Percentiles rank a stretch among this genome's conserved stretches.
Conservation (phyloP, 108 stramenopile genomes). For the Hondaea fermentalgiana region DNA sequence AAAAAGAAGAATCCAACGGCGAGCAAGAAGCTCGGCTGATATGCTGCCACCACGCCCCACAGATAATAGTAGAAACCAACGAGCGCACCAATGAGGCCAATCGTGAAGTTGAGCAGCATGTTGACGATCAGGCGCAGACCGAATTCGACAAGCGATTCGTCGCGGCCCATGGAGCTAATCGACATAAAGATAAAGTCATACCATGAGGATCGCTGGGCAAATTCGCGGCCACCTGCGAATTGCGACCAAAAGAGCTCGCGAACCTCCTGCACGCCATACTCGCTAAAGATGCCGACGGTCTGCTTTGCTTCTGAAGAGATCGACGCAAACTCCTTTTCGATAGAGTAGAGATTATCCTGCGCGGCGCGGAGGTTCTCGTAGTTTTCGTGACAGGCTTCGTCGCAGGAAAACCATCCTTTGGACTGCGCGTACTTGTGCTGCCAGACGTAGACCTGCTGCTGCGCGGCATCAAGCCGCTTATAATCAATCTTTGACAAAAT, state of each 20-base stretch:
- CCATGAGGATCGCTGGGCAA: background rate
- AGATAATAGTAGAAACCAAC: background rate
- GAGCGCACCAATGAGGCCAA: background rate
- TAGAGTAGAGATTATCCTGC: background rate
- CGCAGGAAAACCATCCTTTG: conserved; percentile 10
- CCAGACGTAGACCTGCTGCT: background rate
- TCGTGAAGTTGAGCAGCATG: conserved; percentile 15
- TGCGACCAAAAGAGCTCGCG: background rate
- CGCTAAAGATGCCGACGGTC: background rate
- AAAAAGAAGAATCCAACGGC: background rate
- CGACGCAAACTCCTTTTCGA: background rate
- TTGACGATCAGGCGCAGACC: background rate
- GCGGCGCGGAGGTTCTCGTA: background rate
- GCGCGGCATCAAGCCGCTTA: background rate
- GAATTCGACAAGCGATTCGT: background rate
- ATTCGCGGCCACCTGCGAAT: background rate
- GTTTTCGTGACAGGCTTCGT: background rate
- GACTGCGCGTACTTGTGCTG: background rate
- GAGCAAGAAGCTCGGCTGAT: background rate
- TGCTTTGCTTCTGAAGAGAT: background rate
- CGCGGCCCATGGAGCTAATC: background rate
- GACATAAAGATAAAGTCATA: background rate
- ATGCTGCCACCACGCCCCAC: background rate
- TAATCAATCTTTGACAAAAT: background rate
- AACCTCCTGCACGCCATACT: conserved; percentile 7